Evolutionary conservation across 371 early-diverging fungal genomes (phyloP).

Genomic region (Rhizopus delemar): DNA sequence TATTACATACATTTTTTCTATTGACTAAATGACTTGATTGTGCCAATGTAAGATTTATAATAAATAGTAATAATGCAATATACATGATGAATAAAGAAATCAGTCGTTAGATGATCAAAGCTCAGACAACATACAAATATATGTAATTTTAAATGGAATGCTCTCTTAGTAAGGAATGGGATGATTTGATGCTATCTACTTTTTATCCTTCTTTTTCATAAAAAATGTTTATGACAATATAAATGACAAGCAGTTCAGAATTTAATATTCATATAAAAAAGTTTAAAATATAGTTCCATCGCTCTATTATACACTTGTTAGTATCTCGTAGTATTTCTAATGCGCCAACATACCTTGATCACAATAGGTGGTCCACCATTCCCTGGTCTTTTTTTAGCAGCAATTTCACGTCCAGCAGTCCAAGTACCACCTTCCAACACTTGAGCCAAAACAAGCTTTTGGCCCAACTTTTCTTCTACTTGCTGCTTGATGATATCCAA

Average conservation of each 20-base stretch:
- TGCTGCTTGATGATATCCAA: conserved; percentile 73
- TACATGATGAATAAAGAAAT: not conserved
- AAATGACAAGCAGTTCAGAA: too few relatives aligned
- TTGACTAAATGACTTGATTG: not conserved
- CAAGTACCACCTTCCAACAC: conserved; percentile 92
- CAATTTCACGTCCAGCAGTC: conserved; percentile 89
- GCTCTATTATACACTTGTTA: conserved; percentile 31
- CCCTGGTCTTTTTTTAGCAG: conserved; percentile 71
- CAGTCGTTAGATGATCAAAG: not conserved
- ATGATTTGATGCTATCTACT: not conserved
- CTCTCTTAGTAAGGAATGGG: not conserved
- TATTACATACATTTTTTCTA: not conserved
- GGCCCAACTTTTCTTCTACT: conserved; percentile 52
- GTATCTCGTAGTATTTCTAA: not conserved
- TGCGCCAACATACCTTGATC: conserved; percentile 48
- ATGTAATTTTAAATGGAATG: not conserved
- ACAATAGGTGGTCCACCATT: conserved; percentile 88
- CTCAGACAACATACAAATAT: not conserved
- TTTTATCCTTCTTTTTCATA: not conserved
- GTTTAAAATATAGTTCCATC: conserved; percentile 51
- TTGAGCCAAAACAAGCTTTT: conserved; percentile 74
- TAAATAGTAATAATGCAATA: not conserved
- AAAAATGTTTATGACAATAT: not conserved
- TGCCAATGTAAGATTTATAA: not conserved
- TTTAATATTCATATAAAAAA: not conserved